Base-by-base conservation (phyloP, 306 rosid genomes). In the Trifolium dubium region DNA sequence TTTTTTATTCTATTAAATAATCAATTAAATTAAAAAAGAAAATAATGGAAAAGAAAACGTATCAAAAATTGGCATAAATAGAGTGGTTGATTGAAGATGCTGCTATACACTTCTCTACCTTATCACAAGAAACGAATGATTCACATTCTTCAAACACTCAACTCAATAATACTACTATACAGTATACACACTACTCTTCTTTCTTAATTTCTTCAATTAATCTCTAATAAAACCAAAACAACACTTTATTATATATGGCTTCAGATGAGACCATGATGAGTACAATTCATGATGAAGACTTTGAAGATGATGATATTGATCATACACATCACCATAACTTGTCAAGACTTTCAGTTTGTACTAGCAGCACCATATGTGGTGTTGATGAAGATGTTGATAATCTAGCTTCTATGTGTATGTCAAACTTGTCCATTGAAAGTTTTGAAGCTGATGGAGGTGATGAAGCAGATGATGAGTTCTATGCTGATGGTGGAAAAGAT, bases 291-390 rank as follows among this genome's bases (percentile, higher is more conserved):
- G 88, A 83, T 11, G 86, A 83, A 37, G 85, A 88, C 10, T 79
- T 41, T 13, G 84, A 81, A 0, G 88, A 88, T 29, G 83, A 71
- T 10, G 88, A n/a, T n/a, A n/a, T n/a, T n/a, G n/a, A 88, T 46
- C 81, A 71, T n/a, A 41, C 9, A 37, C 40, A 75, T 31, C 83
- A 74, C 1, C 86, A 76, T 14, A 87, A 83, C 79, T 50, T 85
- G 74, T 92, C 96, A 0, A 80, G 90, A 82, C 88, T 92, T 19
- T 91, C 97, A 5, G 86, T 89, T 8, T 84, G 95, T 65, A 85
- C 84, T 0, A 78, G 78, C 78, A 85, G 81, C 37, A 78, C 85
- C 39, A 11, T 75, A 58, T 77, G 74, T 50, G 87, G 75, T 10
- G 49, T 11, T 2, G 78, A 74, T 23, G 84, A 80, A 10, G 80